These are phyloP conservation scores for Colletotrichum sp. DNA, from an alignment of 2,329 filamentous ascomycete genomes.

Conservation along the genomic window DNA sequence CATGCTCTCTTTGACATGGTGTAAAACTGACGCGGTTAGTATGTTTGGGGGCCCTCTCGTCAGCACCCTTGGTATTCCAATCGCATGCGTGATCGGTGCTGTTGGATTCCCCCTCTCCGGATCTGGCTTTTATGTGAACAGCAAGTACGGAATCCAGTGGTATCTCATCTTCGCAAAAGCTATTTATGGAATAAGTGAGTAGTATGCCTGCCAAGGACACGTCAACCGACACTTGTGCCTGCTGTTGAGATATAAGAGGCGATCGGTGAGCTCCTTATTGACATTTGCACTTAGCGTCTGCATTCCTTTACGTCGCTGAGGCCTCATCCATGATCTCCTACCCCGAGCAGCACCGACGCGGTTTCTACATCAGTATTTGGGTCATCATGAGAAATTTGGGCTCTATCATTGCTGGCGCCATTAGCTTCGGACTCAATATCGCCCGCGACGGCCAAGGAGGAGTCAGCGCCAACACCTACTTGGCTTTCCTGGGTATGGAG, in stretches of 20 bases:
- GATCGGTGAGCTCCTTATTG: not conserved
- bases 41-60: not conserved
- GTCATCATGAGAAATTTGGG: not conserved
- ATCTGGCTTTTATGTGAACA: not conserved
- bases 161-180: not conserved
- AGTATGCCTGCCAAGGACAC: not conserved
- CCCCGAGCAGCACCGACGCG: not conserved
- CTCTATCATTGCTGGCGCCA: not conserved
- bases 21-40: not conserved
- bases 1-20: rapidly evolving
- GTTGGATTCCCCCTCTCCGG: not conserved
- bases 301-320: not conserved
- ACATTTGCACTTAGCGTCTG: not conserved
- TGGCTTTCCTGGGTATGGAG: not conserved
- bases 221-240: not conserved
- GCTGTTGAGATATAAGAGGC: no score
- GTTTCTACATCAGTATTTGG: not conserved
- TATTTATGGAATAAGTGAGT: not conserved
- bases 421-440: not conserved
- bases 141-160: not conserved
- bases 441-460: not conserved
- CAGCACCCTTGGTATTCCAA: not conserved
- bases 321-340: not conserved
- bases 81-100: not conserved
- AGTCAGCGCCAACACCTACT: not conserved